Conservation (phyloP, 306 rosid genomes). For the Vicia sativa region DNA sequence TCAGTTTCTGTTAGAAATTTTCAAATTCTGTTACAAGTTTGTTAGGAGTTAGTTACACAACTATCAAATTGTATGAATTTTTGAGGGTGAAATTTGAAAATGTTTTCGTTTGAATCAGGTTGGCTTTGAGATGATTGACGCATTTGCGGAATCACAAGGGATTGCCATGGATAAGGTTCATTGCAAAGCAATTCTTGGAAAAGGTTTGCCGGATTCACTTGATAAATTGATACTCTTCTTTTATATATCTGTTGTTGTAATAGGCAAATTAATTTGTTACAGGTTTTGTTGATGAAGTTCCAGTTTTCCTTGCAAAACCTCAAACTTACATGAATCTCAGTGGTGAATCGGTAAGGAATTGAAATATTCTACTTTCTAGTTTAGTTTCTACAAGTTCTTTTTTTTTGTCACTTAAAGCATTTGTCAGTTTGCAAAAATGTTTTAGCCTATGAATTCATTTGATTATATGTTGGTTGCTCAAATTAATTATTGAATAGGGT, state of each 20-base stretch:
- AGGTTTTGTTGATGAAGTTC: slow-evolving; percentile 83
- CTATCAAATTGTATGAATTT: background rate
- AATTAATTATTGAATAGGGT: slow-evolving; percentile 7
- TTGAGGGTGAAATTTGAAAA: slow-evolving; percentile 10
- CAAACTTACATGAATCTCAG: slow-evolving; percentile 95
- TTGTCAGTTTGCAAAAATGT: slow-evolving; percentile 16
- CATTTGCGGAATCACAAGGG: slow-evolving; percentile 72
- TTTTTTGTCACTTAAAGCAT: background rate
- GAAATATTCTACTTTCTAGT: slow-evolving; percentile 14
- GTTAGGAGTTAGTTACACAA: slow-evolving; percentile 2
- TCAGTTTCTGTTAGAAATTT: background rate
- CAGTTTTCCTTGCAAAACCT: slow-evolving; percentile 91
- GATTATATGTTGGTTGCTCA: slow-evolving; percentile 18
- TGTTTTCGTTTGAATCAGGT: slow-evolving; percentile 52
- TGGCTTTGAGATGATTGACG: slow-evolving; percentile 88
- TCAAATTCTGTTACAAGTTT: slow-evolving; percentile 3
- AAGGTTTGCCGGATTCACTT: slow-evolving; percentile 50
- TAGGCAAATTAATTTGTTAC: slow-evolving; percentile 35
- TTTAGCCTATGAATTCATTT: background rate
- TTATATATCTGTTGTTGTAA: slow-evolving; percentile 6
- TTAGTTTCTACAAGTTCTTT: slow-evolving; percentile 14
- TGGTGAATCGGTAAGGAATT: slow-evolving; percentile 87
- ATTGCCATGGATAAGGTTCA: slow-evolving; percentile 60
- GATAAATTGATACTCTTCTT: slow-evolving; percentile 5
- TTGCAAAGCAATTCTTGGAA: slow-evolving; percentile 84